Conservation (phyloP, 2,329 filamentous ascomycete species). For the Dothideomycetidae sp. region DNA sequence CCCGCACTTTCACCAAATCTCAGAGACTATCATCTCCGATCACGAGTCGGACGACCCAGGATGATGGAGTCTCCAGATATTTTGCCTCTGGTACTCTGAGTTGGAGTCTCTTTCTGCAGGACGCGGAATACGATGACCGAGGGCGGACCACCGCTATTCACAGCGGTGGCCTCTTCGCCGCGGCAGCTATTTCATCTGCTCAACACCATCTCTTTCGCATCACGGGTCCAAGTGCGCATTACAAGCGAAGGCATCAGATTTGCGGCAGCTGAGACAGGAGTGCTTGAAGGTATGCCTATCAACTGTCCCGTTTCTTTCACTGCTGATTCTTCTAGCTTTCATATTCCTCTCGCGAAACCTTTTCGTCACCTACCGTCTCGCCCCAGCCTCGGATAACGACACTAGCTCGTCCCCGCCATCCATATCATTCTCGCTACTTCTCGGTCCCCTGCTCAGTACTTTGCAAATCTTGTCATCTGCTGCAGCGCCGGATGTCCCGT, state of each 20-base stretch:
- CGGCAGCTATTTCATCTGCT: conserved; percentile 56
- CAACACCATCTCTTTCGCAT: conserved; percentile 46
- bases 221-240: conserved; percentile 57
- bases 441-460: conserved; percentile 78
- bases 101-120: background rate
- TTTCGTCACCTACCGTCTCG: conserved; percentile 73
- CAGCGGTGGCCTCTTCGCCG: conserved; percentile 63
- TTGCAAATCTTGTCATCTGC: conserved; percentile 79
- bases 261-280: conserved; percentile 71
- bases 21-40: no score
- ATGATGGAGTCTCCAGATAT: background rate
- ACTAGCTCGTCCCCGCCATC: conserved; percentile 26
- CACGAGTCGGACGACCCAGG: no score
- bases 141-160: conserved; percentile 43
- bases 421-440: conserved; percentile 72
- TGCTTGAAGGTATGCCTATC: conserved; percentile 63
- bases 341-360: conserved; percentile 79
- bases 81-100: background rate
- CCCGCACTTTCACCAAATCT: no score
- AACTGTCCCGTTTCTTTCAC: background rate
- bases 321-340: conserved; percentile 36
- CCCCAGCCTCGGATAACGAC: conserved; percentile 31
- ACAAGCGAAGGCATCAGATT: conserved; percentile 76
- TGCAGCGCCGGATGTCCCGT: conserved; percentile 24
- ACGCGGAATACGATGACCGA: conserved; percentile 14